Evolutionary conservation across 192 early-diverging fungal species (phyloP).

Genomic region (Paraglomus brasilianum): DNA sequence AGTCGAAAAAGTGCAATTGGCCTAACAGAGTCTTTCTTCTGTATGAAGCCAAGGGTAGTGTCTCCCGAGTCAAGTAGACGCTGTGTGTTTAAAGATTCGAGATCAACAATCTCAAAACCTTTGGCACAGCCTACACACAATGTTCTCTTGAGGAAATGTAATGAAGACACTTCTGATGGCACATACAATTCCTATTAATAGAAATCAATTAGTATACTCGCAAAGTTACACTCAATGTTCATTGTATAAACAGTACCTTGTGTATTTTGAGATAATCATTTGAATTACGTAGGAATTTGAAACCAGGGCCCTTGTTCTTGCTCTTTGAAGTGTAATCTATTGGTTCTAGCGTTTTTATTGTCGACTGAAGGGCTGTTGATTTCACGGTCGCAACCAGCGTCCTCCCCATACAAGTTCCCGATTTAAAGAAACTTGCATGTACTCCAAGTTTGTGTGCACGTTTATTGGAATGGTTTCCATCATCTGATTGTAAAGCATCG

Average conservation of each 20-base stretch:
- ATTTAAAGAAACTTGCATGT: constrained; percentile 57
- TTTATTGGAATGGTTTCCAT: constrained; percentile 50
- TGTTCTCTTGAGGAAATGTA: constrained; percentile 83
- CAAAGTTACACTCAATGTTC: constrained; percentile 23
- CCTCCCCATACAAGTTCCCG: constrained; percentile 40
- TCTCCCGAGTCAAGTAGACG: constrained; percentile 84
- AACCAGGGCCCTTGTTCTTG: constrained; percentile 39
- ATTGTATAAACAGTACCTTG: constrained; percentile 47
- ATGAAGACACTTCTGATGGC: constrained; percentile 81
- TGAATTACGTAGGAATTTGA: constrained; percentile 33
- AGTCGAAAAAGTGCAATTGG: constrained; percentile 85
- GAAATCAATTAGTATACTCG: constrained; percentile 30
- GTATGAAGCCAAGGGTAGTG: constrained; percentile 74
- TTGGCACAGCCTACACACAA: constrained; percentile 88
- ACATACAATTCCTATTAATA: constrained; percentile 88
- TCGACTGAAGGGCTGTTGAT: constrained; percentile 38
- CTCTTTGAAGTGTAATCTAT: constrained; percentile 40
- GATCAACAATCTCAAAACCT: constrained; percentile 92
- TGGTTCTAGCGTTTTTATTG: constrained; percentile 44
- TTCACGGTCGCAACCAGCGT: constrained; percentile 43
- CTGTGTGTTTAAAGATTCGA: constrained; percentile 81
- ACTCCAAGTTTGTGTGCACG: constrained; percentile 44
- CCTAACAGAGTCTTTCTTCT: constrained; percentile 71
- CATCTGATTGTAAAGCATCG: constrained; percentile 71
- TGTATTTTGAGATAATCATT: constrained; percentile 53